Base-by-base conservation (phyloP, 345 rosid species). In the Melaleuca alternifolia region DNA sequence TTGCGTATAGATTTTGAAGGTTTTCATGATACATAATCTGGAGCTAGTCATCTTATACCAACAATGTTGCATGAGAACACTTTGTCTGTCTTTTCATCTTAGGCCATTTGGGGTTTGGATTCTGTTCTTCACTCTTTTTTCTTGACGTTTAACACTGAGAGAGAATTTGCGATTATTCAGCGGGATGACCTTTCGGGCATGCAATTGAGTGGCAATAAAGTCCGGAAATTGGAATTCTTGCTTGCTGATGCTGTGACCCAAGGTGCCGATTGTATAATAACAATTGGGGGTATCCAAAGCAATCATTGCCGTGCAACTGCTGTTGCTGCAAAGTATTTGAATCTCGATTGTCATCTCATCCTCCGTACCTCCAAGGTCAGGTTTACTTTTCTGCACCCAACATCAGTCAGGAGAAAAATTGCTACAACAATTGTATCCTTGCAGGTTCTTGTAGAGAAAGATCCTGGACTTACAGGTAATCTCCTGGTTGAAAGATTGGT, bases 131-230 rank as follows among this genome's bases (percentile, higher is more conserved):
- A 37, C 48, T 71, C 10, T 53, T 82, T 37, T 83, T 33, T 54
- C 30, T 57, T 88, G 54, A 54, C 16, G 41, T 51, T 10, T 83
- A 37, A 33, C 5, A 28, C 85, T 84, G 83, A 84, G 11, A 61
- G 6, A 41, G 44, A 14, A 30, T 54, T 84, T 18, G 81, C 14
- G 41, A 54, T 87, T 77, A 3, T 82, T 26, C 89, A 96, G 98
- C 93, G 98, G 3, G 99, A 96, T 88, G 99, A 96, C 82, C 91
- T 94, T 23, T 91, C 99, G 0, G 99, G 99, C 41, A 93, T 96
- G 99, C 96, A 96, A 88, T 37, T 96, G 94, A 96, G 99, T 56
- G 99, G 99, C 6, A 96, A 96, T 91, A 96, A 95, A 89, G 98
- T 95, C 18, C 89, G 98, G 76, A 97, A 97, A 87, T 89, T 97